Evolutionary conservation across 164 flowering plant genomes (phyloP).

Genomic region (Nelumbo lutea): DNA sequence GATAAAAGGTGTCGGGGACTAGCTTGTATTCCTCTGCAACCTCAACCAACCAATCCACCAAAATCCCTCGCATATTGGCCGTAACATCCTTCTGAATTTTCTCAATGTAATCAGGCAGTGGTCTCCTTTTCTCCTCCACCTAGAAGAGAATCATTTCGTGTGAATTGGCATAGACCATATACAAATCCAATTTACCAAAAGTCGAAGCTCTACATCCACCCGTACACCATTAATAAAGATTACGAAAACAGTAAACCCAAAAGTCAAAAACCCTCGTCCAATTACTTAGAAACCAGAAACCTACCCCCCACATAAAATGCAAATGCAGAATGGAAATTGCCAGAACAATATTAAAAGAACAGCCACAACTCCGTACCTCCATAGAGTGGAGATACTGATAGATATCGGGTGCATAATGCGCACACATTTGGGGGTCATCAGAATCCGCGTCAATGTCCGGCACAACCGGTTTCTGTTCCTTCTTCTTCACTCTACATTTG

Average conservation of each 20-base stretch:
- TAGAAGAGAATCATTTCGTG: constrained; percentile 10
- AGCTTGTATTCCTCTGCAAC: constrained; percentile 76
- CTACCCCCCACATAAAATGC: background rate
- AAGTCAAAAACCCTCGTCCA: background rate
- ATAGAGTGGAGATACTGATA: constrained; percentile 40
- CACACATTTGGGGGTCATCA: constrained; percentile 26
- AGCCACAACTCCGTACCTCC: constrained; percentile 36
- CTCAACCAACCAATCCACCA: constrained; percentile 82
- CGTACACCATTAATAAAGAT: too few relatives aligned
- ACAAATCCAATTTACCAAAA: background rate
- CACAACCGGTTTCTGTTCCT: background rate
- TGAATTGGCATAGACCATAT: background rate
- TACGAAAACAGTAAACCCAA: background rate
- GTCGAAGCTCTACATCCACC: background rate
- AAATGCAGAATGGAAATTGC: background rate
- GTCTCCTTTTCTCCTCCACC: constrained; percentile 49
- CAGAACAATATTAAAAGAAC: background rate
- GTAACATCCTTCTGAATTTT: constrained; percentile 56
- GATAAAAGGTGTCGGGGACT: constrained; percentile 54
- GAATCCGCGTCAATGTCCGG: constrained; percentile 4
- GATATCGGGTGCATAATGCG: constrained; percentile 30
- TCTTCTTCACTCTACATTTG: constrained; percentile 16
- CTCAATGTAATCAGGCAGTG: constrained; percentile 47
- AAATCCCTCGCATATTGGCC: constrained; percentile 51
- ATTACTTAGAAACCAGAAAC: background rate